phyloP scores from a whole-genome alignment of 139 green algal genomes.

The Diplosphaera chodatii region DNA sequence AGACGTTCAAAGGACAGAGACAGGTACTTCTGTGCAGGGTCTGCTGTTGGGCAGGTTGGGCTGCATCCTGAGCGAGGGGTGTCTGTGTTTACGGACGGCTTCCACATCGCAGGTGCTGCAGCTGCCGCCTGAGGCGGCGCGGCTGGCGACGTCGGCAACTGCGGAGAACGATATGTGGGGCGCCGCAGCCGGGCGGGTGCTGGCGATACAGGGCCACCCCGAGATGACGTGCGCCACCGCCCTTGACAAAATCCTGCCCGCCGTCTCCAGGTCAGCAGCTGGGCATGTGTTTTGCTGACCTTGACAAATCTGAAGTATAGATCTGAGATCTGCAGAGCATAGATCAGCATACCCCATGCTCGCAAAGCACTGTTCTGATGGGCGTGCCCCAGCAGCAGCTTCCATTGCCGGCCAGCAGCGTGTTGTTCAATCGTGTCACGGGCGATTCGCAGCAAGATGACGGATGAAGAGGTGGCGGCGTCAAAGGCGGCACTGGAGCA shows the following conservation, averaged over 20 bases:
- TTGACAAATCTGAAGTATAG: too few species aligned
- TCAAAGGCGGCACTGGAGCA: constrained; percentile 14
- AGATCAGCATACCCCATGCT: constrained; percentile 1
- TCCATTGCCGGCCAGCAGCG: background rate
- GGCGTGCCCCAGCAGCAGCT: background rate
- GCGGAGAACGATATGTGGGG: constrained; percentile 33
- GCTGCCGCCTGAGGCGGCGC: constrained; percentile 30
- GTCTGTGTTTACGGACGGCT: too few species aligned
- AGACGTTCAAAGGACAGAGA: too few species aligned
- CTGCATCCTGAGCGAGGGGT: background rate
- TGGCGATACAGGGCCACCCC: constrained; percentile 35
- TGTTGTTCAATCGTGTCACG: too few species aligned
- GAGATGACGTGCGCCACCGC: constrained; percentile 8
- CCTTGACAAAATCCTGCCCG: constrained; percentile 27
- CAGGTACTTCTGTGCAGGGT: too few species aligned
- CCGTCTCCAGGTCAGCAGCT: constrained; percentile 11
- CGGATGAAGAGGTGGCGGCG: constrained; percentile 7
- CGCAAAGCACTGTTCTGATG: background rate
- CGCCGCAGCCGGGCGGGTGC: constrained; percentile 7
- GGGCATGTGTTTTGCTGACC: too few species aligned
- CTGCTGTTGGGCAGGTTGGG: background rate
- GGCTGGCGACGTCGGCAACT: constrained; percentile 29
- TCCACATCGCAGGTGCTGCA: constrained; percentile 21
- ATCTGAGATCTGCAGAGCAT: background rate
- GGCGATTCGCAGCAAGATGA: constrained; percentile 6